A percentile compares a stretch with the other conserved stretches of the same genome.
These are phyloP conservation scores for Quercus wislizeni DNA, from an alignment of 306 rosid species.

Conservation along the genomic window DNA sequence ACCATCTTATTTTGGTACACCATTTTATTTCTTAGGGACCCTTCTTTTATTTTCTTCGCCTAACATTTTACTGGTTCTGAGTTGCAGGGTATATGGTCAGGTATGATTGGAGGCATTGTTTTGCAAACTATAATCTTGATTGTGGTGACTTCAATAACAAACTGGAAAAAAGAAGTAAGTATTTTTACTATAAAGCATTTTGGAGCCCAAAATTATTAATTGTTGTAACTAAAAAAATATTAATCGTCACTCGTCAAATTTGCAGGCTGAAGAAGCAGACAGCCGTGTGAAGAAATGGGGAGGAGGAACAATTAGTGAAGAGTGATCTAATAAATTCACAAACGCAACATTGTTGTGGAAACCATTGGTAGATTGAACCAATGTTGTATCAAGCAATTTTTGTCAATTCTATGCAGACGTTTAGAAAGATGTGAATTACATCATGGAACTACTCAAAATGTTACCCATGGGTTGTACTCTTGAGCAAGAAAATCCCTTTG, in stretches of 20 bases:
- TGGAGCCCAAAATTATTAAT: not conserved
- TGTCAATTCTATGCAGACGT: not conserved
- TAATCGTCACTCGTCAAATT: conserved; percentile 16
- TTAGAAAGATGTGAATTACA: not conserved
- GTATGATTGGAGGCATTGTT: conserved; percentile 70
- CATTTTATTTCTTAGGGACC: no score
- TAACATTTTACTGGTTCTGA: not conserved
- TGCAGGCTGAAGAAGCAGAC: conserved; percentile 76
- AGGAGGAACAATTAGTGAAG: conserved; percentile 49
- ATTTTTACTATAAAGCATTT: not conserved
- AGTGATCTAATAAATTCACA: not conserved
- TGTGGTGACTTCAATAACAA: conserved; percentile 45
- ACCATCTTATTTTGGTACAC: no score
- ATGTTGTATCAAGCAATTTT: not conserved
- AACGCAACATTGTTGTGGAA: not conserved
- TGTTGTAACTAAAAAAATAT: not conserved
- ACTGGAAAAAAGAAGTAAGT: conserved; percentile 72
- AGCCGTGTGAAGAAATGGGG: conserved; percentile 75
- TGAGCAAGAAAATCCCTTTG: no score
- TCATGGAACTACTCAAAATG: no score
- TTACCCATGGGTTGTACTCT: no score
- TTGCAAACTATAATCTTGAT: conserved; percentile 68
- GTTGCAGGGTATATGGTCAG: conserved; percentile 76
- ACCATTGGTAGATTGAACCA: not conserved
- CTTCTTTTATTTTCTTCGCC: not conserved